phyloP scores from a whole-genome alignment of 1,284 basidiomycete species.

The Apiotrichum gracile region DNA sequence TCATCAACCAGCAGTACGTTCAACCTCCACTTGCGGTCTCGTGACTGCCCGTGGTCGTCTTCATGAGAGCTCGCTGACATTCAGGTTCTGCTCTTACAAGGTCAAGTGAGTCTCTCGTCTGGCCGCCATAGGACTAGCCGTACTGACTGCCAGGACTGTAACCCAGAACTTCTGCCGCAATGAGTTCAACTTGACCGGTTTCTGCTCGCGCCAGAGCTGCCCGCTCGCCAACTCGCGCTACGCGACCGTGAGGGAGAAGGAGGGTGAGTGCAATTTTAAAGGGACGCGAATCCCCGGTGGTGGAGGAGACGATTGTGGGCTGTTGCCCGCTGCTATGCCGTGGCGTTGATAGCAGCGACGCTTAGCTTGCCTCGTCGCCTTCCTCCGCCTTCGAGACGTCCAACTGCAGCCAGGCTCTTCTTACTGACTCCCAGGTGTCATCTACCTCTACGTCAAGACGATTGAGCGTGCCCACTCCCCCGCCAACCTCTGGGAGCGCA shows the following conservation, averaged over 20 bases:
- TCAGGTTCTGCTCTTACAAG: constrained; percentile 82
- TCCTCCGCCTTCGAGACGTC: too few relatives aligned
- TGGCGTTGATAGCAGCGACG: too few relatives aligned
- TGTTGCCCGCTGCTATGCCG: neutral
- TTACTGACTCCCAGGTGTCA: constrained; percentile 55
- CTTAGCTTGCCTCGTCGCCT: too few relatives aligned
- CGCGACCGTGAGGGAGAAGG: constrained; percentile 92
- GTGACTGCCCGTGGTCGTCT: too few relatives aligned
- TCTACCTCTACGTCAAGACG: constrained; percentile 98
- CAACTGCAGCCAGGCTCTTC: too few relatives aligned
- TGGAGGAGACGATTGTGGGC: too few relatives aligned
- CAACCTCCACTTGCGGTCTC: neutral
- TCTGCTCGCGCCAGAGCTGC: constrained; percentile 93
- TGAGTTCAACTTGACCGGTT: constrained; percentile 97
- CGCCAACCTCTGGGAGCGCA: constrained; percentile 93
- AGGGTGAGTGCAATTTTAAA: constrained; percentile 57
- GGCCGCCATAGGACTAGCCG: too few relatives aligned
- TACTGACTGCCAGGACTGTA: constrained; percentile 57
- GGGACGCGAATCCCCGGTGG: too few relatives aligned
- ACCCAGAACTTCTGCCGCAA: constrained; percentile 98
- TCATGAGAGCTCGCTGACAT: too few relatives aligned
- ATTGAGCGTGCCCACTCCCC: constrained; percentile 95
- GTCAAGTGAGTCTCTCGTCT: constrained; percentile 70
- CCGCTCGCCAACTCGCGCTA: constrained; percentile 95
- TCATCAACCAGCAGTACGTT: constrained; percentile 74